Evolutionary conservation across 2,329 filamentous ascomycete species (phyloP).

Genomic region (Microcyclospora tardicrescens): DNA sequence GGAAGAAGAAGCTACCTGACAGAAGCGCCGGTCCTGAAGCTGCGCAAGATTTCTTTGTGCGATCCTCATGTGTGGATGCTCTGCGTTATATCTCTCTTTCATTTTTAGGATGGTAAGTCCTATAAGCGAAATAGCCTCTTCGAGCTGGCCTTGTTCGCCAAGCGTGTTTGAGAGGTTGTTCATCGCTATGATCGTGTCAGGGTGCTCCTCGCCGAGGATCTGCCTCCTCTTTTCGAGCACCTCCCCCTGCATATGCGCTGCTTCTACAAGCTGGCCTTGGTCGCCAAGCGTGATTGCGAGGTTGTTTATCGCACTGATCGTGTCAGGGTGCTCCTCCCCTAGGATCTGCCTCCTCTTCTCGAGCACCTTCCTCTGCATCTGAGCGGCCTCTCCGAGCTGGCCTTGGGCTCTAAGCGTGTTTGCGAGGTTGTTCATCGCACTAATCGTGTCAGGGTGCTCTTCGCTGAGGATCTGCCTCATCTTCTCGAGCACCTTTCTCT

Average conservation of each 20-base stretch:
- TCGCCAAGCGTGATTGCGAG: slow-evolving; percentile 3
- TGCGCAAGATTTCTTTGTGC: too few relatives aligned
- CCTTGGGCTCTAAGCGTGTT: slow-evolving; percentile 1
- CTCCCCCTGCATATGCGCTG: slow-evolving; percentile 3
- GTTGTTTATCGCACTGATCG: slow-evolving; percentile 3
- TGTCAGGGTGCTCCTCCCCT: slow-evolving; percentile 5
- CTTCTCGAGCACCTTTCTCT: slow-evolving; percentile 3
- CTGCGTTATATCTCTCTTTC: too few relatives aligned
- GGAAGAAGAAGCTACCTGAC: too few relatives aligned
- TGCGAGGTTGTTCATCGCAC: slow-evolving; percentile 5
- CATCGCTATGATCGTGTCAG: slow-evolving; percentile 4
- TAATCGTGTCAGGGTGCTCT: slow-evolving; percentile 6
- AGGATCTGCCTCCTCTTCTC: slow-evolving; percentile 3
- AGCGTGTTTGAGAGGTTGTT: slow-evolving; percentile 4
- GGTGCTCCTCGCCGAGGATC: slow-evolving; percentile 5
- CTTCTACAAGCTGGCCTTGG: slow-evolving; percentile 3
- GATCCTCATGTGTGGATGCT: too few relatives aligned
- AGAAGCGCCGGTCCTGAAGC: too few relatives aligned
- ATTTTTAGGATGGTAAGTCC: too few relatives aligned
- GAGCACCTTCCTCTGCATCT: slow-evolving; percentile 3
- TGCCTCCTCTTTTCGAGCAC: slow-evolving; percentile 2
- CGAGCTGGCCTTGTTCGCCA: slow-evolving; percentile 1
- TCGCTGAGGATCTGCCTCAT: slow-evolving; percentile 1
- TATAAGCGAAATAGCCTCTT: too few relatives aligned
- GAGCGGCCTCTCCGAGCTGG: slow-evolving; percentile 3